A percentile compares a stretch with the other conserved stretches of the same genome.
Conservation (phyloP, 2,329 filamentous ascomycete genomes). For the Ceratocystis ficicola region DNA sequence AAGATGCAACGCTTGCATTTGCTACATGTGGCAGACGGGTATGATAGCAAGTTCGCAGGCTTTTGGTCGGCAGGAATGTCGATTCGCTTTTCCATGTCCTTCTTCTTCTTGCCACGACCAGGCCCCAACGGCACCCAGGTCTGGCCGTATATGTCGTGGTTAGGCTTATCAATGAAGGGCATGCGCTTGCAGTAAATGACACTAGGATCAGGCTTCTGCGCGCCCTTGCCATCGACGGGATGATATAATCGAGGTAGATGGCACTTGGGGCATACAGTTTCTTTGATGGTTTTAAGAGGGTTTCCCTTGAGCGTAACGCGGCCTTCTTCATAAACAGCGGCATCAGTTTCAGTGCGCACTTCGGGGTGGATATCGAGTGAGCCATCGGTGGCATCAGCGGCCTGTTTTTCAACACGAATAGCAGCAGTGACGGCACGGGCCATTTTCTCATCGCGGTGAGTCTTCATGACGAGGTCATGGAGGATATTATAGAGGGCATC, state of each 20-base stretch:
- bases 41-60: slow-evolving; percentile 50
- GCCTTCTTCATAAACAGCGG: slow-evolving; percentile 57
- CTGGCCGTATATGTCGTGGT: slow-evolving; percentile 72
- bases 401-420: slow-evolving; percentile 51
- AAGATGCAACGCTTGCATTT: slow-evolving; percentile 56
- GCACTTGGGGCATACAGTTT: slow-evolving; percentile 63
- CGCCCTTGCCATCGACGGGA: slow-evolving; percentile 58
- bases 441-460: slow-evolving; percentile 67
- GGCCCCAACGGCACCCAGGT: slow-evolving; percentile 62
- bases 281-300: slow-evolving; percentile 55
- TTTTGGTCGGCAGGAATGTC: slow-evolving; percentile 41
- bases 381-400: slow-evolving; percentile 42
- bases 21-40: slow-evolving; percentile 54
- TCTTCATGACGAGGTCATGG: slow-evolving; percentile 60
- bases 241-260: slow-evolving; percentile 61
- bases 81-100: slow-evolving; percentile 55
- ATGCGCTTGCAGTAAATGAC: slow-evolving; percentile 67
- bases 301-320: slow-evolving; percentile 58
- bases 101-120: slow-evolving; percentile 66
- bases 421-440: slow-evolving; percentile 54
- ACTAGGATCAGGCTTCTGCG: slow-evolving; percentile 51
- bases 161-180: slow-evolving; percentile 62
- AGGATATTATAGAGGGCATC: slow-evolving; percentile 66
- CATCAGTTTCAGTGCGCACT: slow-evolving; percentile 52
- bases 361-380: slow-evolving; percentile 44